Conservation (phyloP, 2,329 filamentous ascomycete genomes). For the Chaetomiaceae sp. region DNA sequence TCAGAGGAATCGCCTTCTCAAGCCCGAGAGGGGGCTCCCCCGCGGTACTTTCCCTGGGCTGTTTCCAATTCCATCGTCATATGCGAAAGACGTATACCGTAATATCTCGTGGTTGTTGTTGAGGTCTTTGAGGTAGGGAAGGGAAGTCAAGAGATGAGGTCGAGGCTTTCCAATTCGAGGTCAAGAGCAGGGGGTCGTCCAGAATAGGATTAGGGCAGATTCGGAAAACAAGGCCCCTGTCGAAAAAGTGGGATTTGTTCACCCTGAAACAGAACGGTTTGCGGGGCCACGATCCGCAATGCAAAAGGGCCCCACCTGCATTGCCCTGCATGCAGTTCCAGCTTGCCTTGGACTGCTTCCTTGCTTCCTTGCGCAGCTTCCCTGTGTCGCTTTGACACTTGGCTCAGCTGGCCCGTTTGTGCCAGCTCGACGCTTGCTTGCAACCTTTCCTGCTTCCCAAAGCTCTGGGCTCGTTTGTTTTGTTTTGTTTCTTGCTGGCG, state of each 20-base stretch:
- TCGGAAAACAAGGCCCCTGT: conserved; percentile 17
- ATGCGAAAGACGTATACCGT: no score
- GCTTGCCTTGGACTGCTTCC: conserved; percentile 1
- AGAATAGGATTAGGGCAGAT: conserved; percentile 4
- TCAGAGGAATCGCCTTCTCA: no score
- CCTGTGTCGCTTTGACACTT: no score
- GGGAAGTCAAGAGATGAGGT: neutral
- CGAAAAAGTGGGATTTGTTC: conserved; percentile 7
- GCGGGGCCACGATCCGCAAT: conserved; percentile 21
- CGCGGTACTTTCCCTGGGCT: no score
- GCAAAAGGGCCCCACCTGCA: conserved; percentile 9
- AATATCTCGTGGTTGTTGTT: no score
- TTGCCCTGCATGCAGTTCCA: neutral
- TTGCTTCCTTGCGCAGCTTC: no score
- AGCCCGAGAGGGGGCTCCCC: no score
- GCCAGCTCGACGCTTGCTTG: neutral
- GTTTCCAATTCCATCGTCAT: no score
- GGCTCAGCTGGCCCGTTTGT: neutral
- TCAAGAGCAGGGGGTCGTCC: neutral
- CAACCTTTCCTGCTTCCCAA: neutral
- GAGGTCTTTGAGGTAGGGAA: neutral
- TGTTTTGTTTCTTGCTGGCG: neutral
- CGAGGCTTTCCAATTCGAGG: no score
- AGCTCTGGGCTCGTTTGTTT: neutral
- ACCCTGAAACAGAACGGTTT: conserved; percentile 27